phyloP scores from a whole-genome alignment of 2,329 filamentous ascomycete species.

The Phyllosticta capitalensis region DNA sequence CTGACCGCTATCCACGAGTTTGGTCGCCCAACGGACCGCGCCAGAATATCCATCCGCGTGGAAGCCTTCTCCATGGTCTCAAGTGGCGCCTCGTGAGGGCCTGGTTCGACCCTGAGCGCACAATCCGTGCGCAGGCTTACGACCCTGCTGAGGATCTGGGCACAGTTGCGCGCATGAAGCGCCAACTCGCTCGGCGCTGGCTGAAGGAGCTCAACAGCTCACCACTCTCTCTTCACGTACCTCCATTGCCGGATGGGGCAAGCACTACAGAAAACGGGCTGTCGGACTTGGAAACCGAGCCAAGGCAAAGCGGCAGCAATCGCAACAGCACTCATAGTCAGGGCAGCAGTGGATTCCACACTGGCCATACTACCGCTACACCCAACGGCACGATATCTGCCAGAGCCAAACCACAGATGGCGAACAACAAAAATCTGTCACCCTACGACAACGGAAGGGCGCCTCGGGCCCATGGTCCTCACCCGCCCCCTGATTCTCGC shows the following conservation, averaged over 20 bases:
- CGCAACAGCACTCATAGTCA: neutral
- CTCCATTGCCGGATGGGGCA: neutral
- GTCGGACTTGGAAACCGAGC: neutral
- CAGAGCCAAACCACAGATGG: neutral
- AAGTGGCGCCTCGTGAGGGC: conserved; percentile 40
- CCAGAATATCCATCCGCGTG: conserved; percentile 29
- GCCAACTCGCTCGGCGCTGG: conserved; percentile 32
- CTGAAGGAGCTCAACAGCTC: conserved; percentile 16
- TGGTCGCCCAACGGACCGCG: conserved; percentile 42
- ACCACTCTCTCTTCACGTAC: neutral
- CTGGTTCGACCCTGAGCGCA: conserved; percentile 38
- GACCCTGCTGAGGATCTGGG: conserved; percentile 32
- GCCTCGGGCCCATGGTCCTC: neutral
- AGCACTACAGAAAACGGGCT: neutral
- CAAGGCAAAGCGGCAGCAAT: neutral
- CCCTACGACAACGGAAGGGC: neutral
- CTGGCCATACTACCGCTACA: neutral
- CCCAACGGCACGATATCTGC: neutral
- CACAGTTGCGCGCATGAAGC: conserved; percentile 29
- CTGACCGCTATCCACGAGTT: conserved; percentile 35
- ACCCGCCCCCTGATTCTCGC: neutral
- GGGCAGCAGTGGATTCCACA: neutral
- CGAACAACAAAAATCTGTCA: neutral
- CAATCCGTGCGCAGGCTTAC: conserved; percentile 25
- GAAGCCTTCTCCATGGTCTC: conserved; percentile 27